Conservation (phyloP, 179 eudicot species). For the Spergularia azorica region DNA sequence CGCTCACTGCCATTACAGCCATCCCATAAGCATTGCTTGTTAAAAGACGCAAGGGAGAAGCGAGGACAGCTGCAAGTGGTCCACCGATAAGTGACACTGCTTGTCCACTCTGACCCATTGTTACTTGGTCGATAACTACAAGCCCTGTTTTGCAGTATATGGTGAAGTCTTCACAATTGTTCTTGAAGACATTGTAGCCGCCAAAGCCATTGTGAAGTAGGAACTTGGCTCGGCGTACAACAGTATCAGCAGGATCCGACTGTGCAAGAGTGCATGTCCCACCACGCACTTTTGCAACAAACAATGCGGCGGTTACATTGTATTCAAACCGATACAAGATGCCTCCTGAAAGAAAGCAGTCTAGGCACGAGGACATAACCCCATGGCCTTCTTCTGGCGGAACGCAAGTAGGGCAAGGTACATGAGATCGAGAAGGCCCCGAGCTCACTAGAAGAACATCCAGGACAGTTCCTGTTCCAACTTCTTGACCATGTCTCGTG, state of each 20-base stretch:
- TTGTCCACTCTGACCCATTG: slow-evolving; percentile 73
- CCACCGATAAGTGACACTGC: slow-evolving; percentile 64
- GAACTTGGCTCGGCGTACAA: slow-evolving; percentile 58
- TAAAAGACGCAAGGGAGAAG: slow-evolving; percentile 53
- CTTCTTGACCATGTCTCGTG: slow-evolving; percentile 78
- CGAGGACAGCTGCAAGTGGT: slow-evolving; percentile 63
- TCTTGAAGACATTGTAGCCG: slow-evolving; percentile 60
- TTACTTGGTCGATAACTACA: slow-evolving; percentile 49
- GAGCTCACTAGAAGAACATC: slow-evolving; percentile 68
- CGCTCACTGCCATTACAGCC: slow-evolving; percentile 63
- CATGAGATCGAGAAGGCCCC: slow-evolving; percentile 43
- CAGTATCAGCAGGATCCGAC: slow-evolving; percentile 48
- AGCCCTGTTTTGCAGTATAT: slow-evolving; percentile 77
- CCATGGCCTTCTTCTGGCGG: slow-evolving; percentile 55
- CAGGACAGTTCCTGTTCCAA: slow-evolving; percentile 69
- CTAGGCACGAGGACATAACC: slow-evolving; percentile 62
- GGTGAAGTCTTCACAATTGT: slow-evolving; percentile 76
- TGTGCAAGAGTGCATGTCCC: slow-evolving; percentile 72
- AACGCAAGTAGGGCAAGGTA: slow-evolving; percentile 60
- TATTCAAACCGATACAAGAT: slow-evolving; percentile 67
- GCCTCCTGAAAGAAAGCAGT: slow-evolving; percentile 76
- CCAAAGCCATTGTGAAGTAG: slow-evolving; percentile 67
- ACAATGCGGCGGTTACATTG: slow-evolving; percentile 50
- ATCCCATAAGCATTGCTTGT: slow-evolving; percentile 60
- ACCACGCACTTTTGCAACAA: slow-evolving; percentile 68